Conservation (phyloP, 139 green algal genomes). For the Chlamydomonas sp. region DNA sequence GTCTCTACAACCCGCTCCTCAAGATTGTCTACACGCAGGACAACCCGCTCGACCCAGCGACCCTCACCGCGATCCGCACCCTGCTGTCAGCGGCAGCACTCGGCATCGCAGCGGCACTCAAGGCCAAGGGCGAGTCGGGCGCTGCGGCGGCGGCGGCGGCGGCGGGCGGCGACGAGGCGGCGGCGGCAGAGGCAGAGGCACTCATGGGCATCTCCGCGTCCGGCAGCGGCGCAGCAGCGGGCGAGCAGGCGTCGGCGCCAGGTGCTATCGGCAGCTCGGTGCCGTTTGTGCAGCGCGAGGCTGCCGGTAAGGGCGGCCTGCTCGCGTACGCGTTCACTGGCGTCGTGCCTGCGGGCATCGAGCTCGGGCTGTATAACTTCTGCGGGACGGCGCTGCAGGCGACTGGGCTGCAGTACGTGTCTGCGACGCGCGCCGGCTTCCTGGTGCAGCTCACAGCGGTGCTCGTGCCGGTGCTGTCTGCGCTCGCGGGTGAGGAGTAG, state of each 20-base stretch:
- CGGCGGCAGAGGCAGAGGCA: background rate
- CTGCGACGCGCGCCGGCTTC: conserved; percentile 45
- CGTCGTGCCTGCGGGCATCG: conserved; percentile 17
- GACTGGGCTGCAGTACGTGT: conserved; percentile 20
- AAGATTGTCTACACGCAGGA: conserved; percentile 8
- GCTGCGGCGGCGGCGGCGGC: background rate
- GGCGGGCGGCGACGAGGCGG: background rate
- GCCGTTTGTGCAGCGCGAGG: background rate
- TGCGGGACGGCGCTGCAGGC: conserved; percentile 33
- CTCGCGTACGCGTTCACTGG: background rate
- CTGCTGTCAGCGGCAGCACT: conserved; percentile 4
- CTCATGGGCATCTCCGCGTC: background rate
- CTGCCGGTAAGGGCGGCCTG: background rate
- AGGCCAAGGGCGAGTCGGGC: background rate
- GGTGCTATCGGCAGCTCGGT: background rate
- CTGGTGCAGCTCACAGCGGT: conserved; percentile 44
- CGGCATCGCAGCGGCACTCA: background rate
- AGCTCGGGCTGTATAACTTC: conserved; percentile 40
- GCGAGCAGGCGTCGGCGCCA: background rate
- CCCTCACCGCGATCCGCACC: conserved; percentile 30
- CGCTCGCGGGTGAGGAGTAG: conserved; percentile 24
- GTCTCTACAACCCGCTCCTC: background rate
- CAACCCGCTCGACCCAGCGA: conserved; percentile 15
- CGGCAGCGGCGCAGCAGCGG: background rate
- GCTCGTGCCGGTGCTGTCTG: conserved; percentile 37